A percentile compares a stretch with the other conserved stretches of the same genome.
These are phyloP conservation scores for Wallacemonas rigidus DNA, from an alignment of 208 protist species.

Conservation along the genomic window DNA sequence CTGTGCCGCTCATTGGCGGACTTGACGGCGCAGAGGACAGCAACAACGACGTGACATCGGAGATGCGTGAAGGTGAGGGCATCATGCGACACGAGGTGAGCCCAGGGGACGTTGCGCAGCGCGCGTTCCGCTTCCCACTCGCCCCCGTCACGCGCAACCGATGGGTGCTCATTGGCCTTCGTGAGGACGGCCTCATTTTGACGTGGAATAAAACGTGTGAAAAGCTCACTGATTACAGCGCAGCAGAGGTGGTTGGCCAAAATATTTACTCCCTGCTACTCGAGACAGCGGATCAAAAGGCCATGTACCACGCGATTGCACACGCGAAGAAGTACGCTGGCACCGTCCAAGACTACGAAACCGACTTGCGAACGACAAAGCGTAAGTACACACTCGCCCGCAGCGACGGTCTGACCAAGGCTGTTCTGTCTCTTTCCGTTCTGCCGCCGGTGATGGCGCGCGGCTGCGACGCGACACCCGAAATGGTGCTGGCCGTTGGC, in stretches of 20 bases:
- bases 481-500: constrained; percentile 77
- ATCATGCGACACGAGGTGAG: constrained; percentile 10
- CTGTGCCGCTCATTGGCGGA: constrained; percentile 28
- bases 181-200: constrained; percentile 81
- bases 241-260: constrained; percentile 70
- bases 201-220: constrained; percentile 74
- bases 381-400: constrained; percentile 63
- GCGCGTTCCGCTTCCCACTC: constrained; percentile 50
- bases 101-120: background rate
- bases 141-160: constrained; percentile 21
- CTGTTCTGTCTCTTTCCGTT: constrained; percentile 53
- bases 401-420: constrained; percentile 79
- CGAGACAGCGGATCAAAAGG: constrained; percentile 68
- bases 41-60: background rate
- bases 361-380: constrained; percentile 4
- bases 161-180: constrained; percentile 61
- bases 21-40: background rate
- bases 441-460: constrained; percentile 60
- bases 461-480: constrained; percentile 39
- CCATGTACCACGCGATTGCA: constrained; percentile 62
- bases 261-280: constrained; percentile 84
- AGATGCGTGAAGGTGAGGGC: constrained; percentile 1
- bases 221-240: constrained; percentile 65
- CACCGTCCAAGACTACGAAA: constrained; percentile 52
- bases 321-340: constrained; percentile 67